phyloP scores from a whole-genome alignment of 257 asterid genomes.

The Linderniella brevidens region DNA sequence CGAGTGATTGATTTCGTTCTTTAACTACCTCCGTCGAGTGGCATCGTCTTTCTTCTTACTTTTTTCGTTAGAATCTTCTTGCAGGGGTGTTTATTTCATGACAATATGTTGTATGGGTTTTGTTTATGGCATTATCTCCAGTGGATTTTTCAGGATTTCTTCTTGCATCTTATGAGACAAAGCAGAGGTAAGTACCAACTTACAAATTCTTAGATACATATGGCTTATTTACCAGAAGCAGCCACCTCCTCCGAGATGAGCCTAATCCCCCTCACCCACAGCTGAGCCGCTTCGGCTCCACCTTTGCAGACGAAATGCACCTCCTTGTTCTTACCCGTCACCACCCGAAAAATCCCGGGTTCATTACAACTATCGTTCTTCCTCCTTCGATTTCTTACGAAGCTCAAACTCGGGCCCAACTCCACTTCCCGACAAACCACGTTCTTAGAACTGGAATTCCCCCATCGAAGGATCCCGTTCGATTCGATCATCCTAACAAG shows the following conservation, averaged over 20 bases:
- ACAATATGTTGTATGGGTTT: no score
- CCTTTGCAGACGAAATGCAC: slow-evolving; percentile 63
- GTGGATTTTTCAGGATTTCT: no score
- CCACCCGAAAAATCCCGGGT: slow-evolving; percentile 48
- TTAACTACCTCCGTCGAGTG: no score
- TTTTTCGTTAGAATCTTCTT: no score
- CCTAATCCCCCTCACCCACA: slow-evolving; percentile 26
- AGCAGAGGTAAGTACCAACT: no score
- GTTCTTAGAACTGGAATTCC: slow-evolving; percentile 40
- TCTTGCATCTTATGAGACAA: no score
- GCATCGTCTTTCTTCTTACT: no score
- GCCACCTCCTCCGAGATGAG: slow-evolving; percentile 12
- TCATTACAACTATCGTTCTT: slow-evolving; percentile 25
- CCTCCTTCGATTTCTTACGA: slow-evolving; percentile 29
- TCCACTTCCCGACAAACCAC: slow-evolving; percentile 45
- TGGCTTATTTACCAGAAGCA: no score
- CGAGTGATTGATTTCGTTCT: slow-evolving; percentile 41
- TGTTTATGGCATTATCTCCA: no score
- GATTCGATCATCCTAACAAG: slow-evolving; percentile 29
- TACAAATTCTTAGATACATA: no score
- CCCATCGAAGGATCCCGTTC: slow-evolving; percentile 49
- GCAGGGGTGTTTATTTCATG: no score
- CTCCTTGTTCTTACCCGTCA: slow-evolving; percentile 45
- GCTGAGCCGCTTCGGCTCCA: slow-evolving; percentile 34
- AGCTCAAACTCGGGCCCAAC: slow-evolving; percentile 44